These are phyloP conservation scores for Vigna nakashimae DNA, from an alignment of 306 rosid genomes.

Conservation along the genomic window DNA sequence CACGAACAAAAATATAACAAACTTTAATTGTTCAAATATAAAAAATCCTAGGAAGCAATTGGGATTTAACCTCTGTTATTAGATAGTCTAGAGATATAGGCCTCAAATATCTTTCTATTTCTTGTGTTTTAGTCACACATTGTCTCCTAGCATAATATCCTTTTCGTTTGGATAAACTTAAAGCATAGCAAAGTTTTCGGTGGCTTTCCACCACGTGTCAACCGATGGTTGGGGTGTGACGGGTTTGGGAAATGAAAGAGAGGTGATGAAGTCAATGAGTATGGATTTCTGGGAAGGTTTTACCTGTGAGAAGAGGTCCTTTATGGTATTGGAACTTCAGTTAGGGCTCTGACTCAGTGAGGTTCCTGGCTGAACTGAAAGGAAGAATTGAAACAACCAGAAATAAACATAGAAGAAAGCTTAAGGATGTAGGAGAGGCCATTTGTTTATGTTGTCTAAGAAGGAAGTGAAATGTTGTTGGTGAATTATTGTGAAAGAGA, in stretches of 20 bases:
- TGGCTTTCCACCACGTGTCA: conserved; percentile 60
- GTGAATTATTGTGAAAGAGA: background rate
- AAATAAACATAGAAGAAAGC: conserved; percentile 13
- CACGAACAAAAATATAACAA: too few relatives aligned
- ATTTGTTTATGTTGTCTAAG: conserved; percentile 27
- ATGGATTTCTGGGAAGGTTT: conserved; percentile 60
- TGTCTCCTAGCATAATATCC: too few relatives aligned
- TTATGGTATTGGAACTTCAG: conserved; percentile 50
- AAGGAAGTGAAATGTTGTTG: background rate
- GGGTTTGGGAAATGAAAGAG: conserved; percentile 44
- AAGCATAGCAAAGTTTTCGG: conserved; percentile 38
- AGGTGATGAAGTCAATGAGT: conserved; percentile 53
- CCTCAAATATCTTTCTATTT: too few relatives aligned
- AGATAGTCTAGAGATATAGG: too few relatives aligned
- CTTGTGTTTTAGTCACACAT: too few relatives aligned
- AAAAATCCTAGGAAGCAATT: too few relatives aligned
- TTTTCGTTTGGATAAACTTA: too few relatives aligned
- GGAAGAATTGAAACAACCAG: conserved; percentile 37
- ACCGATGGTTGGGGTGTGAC: conserved; percentile 52
- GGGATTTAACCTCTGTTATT: too few relatives aligned
- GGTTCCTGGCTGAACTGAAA: conserved; percentile 37
- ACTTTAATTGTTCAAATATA: too few relatives aligned
- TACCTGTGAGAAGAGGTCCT: conserved; percentile 51
- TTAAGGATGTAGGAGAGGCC: conserved; percentile 30
- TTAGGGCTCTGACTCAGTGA: conserved; percentile 30